Evolutionary conservation across 2,329 filamentous ascomycete species (phyloP), one percentile per base, ranked within the genome.

Genomic region (Pseudogymnoascus verrucosus): DNA sequence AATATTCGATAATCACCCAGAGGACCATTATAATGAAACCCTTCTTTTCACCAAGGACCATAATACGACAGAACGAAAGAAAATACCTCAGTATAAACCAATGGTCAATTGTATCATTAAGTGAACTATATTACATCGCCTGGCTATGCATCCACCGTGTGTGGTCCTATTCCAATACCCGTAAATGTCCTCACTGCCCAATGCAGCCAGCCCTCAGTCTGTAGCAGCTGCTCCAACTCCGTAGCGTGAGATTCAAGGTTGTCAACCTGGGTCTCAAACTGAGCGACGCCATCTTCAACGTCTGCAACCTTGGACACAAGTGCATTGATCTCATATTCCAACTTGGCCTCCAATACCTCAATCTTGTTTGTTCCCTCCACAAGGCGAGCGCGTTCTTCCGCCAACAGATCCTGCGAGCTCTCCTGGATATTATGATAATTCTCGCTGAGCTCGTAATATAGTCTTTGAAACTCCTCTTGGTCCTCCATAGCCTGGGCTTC

Each of bases 311-410:
- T 91, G 59, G 87, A 86, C 60, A 86, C 81, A n/a, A 98, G 78
- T 14, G 87, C 86, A 65, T 89, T 85, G 66, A 97, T 88, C 78
- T 97, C 93, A 75, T 98, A 98, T 71, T 98, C 93, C 63, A 98
- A 80, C 75, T 93, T 93, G 19, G 91, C 91, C 2, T 89, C 86
- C 40, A 96, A 79, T 21, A 89, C 84, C 73, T 96, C 92, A 12
- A 97, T 81, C 67, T 95, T 90, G 73, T 89, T 89, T 65, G 92
- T 79, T 14, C 83, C 82, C 71, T 95, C 90, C 3, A 83, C 84
- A 39, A 96, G 78, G 62, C 83, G 81, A 21, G 82, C 80, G 42
- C 87, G 84, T 75, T 96, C 89, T 59, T 88, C 84, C 0, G 82
- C 80, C 8, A 96, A 76, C 14, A 91, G 77, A 64, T 90, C 88